These are phyloP conservation scores for Metschnikowia cerradonensis DNA, from an alignment of 805 yeast species.

Conservation along the genomic window DNA sequence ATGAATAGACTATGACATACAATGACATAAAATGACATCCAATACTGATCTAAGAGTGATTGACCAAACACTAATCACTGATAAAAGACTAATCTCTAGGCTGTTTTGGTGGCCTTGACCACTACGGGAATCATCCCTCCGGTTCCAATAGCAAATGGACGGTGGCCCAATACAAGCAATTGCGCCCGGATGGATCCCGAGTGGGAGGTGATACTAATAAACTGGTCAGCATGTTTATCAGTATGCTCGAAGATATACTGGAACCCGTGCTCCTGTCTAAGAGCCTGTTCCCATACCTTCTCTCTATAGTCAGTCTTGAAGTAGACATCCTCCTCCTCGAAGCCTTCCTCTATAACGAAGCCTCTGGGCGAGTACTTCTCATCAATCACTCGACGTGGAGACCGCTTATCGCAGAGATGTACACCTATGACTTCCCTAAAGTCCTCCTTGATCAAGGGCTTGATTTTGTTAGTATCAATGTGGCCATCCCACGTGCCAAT, in stretches of 20 bases:
- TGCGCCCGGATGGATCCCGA: constrained; percentile 49
- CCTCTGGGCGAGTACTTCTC: constrained; percentile 39
- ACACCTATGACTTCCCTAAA: constrained; percentile 48
- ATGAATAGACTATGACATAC: neutral
- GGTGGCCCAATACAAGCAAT: constrained; percentile 44
- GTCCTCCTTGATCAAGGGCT: constrained; percentile 43
- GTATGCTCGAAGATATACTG: constrained; percentile 32
- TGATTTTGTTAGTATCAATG: constrained; percentile 18
- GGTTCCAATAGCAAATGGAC: constrained; percentile 46
- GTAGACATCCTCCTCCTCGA: constrained; percentile 43
- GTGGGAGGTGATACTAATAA: constrained; percentile 46
- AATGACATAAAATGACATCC: neutral
- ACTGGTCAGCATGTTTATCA: constrained; percentile 19
- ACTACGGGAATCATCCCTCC: constrained; percentile 57
- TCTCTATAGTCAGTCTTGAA: constrained; percentile 39
- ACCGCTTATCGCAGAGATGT: constrained; percentile 49
- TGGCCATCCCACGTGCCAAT: constrained; percentile 43
- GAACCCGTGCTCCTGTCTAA: constrained; percentile 32
- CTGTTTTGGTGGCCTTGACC: constrained; percentile 33
- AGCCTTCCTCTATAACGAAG: constrained; percentile 41
- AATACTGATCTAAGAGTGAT: too few relatives aligned
- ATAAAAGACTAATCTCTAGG: too few relatives aligned
- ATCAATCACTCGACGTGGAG: constrained; percentile 33
- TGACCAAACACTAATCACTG: too few relatives aligned
- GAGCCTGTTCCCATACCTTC: constrained; percentile 38